Evolutionary conservation across 495 filamentous ascomycete genomes (phyloP), one percentile per base, ranked within the genome.

Genomic region (Cudoniella acicularis): DNA sequence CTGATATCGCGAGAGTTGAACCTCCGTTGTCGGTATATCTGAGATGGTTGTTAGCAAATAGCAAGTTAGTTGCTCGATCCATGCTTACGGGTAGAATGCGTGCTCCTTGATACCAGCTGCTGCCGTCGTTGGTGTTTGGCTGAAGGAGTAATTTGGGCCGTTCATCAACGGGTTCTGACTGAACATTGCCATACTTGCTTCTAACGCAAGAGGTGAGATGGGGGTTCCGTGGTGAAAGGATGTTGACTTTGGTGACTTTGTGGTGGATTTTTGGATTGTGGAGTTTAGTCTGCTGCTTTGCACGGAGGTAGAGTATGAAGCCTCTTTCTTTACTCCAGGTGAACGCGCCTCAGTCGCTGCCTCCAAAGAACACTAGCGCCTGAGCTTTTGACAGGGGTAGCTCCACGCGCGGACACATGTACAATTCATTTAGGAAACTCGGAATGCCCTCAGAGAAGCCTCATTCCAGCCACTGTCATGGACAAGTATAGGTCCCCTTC

Each of bases 1-100:
- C 94, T 30, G 89, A 85, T 72, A 98, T 98, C 68, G 94, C 94
- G 57, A 98, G 84, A 25, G 94, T 97, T 52, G 91, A 95, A 64
- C 94, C 94, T 62, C 94, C 94, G 69, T 98, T 98, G 77, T 98
- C 94, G 64, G 94, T 92, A 69, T 98, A 98, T 63, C 89, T 95
- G 69, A 42, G 30, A 16, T n/a, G 18, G 57, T 13, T 63, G 21
- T 24, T 2, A 62, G 67, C 57, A 53, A n/a, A 62, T 27, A 20
- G 17, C 54, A 50, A 23, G 48, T 27, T 47, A 50, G 40, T 55
- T 45, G 51, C 11, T 54, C 48, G n/a, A 18, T 49, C 13, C n/a
- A n/a, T 49, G 50, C 83, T 70, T 83, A 97, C 94, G 94, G 94
- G 73, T 97, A 92, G 76, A 98, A 98, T 64, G 85, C 82, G 75